Conservation (phyloP, 208 protist genomes). For the Trypanosoma melophagium region DNA sequence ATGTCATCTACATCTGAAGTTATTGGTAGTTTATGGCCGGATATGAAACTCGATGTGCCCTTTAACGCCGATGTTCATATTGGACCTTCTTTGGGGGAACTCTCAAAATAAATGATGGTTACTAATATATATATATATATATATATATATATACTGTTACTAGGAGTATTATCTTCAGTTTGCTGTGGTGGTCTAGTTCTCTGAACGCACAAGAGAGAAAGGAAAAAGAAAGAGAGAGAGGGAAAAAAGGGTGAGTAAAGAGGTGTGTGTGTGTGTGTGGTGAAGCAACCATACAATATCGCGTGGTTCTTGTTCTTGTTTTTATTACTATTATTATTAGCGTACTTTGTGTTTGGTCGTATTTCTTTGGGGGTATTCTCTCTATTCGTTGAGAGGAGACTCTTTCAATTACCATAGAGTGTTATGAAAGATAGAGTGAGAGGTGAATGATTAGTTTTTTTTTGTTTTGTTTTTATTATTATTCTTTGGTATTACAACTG, state of each 20-base stretch:
- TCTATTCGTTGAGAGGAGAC: no score
- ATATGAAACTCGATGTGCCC: slow-evolving; percentile 85
- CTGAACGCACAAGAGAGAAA: no score
- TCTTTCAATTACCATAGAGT: no score
- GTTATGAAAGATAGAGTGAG: no score
- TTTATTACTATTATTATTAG: no score
- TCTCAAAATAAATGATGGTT: slow-evolving; percentile 29
- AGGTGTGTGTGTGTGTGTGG: no score
- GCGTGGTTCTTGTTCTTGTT: no score
- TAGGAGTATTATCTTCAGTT: not conserved
- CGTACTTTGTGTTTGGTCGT: no score
- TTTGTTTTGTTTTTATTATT: slow-evolving; percentile 4
- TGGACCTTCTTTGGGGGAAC: slow-evolving; percentile 71
- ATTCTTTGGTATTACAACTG: slow-evolving; percentile 2
- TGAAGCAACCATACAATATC: no score
- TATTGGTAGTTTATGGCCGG: slow-evolving; percentile 75
- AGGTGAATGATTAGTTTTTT: not conserved
- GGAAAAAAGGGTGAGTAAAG: no score
- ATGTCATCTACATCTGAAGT: slow-evolving; percentile 77
- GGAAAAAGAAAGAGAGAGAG: no score
- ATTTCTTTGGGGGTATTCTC: no score
- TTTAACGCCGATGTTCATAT: slow-evolving; percentile 83
- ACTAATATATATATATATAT: slow-evolving; percentile 10
- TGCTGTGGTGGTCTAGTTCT: not conserved
- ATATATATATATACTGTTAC: slow-evolving; percentile 8